A percentile compares a stretch with the other conserved stretches of the same genome.
phyloP scores from a whole-genome alignment of 139 green algal species.

The Picochlorum sp. region DNA sequence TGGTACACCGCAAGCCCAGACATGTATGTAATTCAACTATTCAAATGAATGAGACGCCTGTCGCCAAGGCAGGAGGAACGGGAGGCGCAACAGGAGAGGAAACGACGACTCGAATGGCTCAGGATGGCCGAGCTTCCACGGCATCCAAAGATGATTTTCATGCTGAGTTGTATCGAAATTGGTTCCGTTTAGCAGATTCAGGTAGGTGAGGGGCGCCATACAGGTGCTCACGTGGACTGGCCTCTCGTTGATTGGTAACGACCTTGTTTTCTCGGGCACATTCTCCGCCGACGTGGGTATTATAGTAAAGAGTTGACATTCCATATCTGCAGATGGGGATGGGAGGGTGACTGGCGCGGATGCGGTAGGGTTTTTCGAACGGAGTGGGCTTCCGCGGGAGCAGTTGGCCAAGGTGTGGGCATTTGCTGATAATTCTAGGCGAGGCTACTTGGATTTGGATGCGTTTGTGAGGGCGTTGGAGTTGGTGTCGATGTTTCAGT shows the following conservation, averaged over 20 bases:
- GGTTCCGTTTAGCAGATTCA: conserved; percentile 28
- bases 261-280: no score
- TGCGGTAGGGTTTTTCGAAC: conserved; percentile 80
- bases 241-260: no score
- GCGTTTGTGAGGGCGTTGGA: conserved; percentile 60
- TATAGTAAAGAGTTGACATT: not conserved
- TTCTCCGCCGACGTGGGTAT: not conserved
- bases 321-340: conserved; percentile 40
- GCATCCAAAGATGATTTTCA: no score
- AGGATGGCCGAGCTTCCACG: no score
- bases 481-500: conserved; percentile 34
- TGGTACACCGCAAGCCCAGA: no score
- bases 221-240: no score
- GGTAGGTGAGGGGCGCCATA: no score
- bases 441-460: conserved; percentile 70
- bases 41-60: not conserved
- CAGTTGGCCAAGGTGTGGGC: conserved; percentile 63
- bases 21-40: not conserved
- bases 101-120: no score
- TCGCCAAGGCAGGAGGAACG: no score
- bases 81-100: no score
- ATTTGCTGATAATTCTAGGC: conserved; percentile 38
- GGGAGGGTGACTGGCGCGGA: conserved; percentile 55
- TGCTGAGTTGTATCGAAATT: conserved; percentile 17
- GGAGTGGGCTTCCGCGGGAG: conserved; percentile 60